Percentiles rank a stretch among this genome's conserved stretches.
Conservation (phyloP, 257 asterid genomes). For the Petrea volubilis region DNA sequence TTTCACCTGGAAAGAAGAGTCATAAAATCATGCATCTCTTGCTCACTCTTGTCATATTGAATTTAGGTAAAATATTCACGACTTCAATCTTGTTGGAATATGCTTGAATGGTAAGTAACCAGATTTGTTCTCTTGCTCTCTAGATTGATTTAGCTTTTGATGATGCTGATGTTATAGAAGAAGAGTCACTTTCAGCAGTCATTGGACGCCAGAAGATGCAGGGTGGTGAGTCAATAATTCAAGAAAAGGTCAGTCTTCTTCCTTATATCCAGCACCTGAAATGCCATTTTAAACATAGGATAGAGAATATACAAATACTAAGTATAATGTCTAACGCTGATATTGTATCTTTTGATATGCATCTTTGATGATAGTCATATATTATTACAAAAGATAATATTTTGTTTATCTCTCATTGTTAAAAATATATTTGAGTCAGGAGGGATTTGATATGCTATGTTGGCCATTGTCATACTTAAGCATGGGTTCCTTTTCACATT, state of each 20-base stretch:
- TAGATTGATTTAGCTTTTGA: constrained; percentile 66
- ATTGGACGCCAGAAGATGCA: constrained; percentile 64
- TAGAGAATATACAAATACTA: neutral
- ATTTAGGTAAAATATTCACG: too few species aligned
- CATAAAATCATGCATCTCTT: too few species aligned
- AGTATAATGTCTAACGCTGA: neutral
- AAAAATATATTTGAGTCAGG: neutral
- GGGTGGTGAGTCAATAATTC: constrained; percentile 68
- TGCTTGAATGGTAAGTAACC: constrained; percentile 18
- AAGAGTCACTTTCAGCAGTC: constrained; percentile 61
- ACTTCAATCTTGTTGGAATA: neutral
- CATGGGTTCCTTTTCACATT: constrained; percentile 30
- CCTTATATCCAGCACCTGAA: neutral
- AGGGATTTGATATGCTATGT: constrained; percentile 19
- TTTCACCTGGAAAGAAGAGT: neutral
- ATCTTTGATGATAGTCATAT: too few species aligned
- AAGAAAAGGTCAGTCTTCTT: constrained; percentile 60
- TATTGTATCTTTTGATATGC: constrained; percentile 1
- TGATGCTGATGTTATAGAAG: constrained; percentile 76
- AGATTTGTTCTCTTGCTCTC: constrained; percentile 16
- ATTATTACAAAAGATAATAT: too few species aligned
- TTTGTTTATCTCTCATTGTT: neutral
- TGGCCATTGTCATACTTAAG: constrained; percentile 12
- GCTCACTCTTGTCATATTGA: too few species aligned
- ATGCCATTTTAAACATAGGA: neutral